A percentile compares a stretch with the other conserved stretches of the same genome.
Conservation (phyloP, 306 rosid genomes). For the Cucurbita argyrosperma region DNA sequence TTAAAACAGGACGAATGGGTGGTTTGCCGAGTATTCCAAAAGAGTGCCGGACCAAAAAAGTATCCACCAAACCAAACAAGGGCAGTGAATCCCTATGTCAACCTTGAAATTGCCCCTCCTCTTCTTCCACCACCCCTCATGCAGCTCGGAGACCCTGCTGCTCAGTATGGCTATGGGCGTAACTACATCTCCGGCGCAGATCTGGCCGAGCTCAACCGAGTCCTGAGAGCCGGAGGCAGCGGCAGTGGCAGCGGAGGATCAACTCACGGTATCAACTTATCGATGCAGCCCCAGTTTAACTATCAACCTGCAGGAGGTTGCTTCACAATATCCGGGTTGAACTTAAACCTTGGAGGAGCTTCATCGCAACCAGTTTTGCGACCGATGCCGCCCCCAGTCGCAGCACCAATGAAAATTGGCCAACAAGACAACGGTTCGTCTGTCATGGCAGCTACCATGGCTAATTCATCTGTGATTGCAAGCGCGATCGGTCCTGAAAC, state of each 20-base stretch:
- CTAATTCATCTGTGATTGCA: slow-evolving; percentile 23
- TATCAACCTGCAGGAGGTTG: slow-evolving; percentile 32
- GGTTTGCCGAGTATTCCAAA: slow-evolving; percentile 69
- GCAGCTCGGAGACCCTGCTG: slow-evolving; percentile 43
- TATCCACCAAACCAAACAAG: slow-evolving; percentile 48
- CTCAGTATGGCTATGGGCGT: slow-evolving; percentile 47
- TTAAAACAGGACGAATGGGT: slow-evolving; percentile 70
- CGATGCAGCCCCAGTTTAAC: slow-evolving; percentile 23
- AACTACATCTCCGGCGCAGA: slow-evolving; percentile 35
- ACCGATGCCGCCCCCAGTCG: slow-evolving; percentile 16
- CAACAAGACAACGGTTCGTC: slow-evolving; percentile 27
- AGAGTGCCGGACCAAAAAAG: slow-evolving; percentile 63
- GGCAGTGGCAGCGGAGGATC: not conserved
- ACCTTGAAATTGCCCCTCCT: slow-evolving; percentile 36
- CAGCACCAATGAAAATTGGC: slow-evolving; percentile 5
- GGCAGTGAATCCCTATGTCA: slow-evolving; percentile 36
- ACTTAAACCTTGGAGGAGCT: slow-evolving; percentile 45
- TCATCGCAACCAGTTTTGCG: slow-evolving; percentile 21
- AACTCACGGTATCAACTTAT: slow-evolving; percentile 14
- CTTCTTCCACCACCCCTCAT: slow-evolving; percentile 25
- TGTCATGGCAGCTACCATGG: slow-evolving; percentile 15
- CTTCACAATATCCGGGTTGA: slow-evolving; percentile 56
- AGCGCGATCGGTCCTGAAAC: slow-evolving; percentile 23
- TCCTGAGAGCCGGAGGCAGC: slow-evolving; percentile 18
- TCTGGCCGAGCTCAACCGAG: slow-evolving; percentile 45